Evolutionary conservation across 192 early-diverging fungal species (phyloP).

Genomic region (Dispira parvispora): DNA sequence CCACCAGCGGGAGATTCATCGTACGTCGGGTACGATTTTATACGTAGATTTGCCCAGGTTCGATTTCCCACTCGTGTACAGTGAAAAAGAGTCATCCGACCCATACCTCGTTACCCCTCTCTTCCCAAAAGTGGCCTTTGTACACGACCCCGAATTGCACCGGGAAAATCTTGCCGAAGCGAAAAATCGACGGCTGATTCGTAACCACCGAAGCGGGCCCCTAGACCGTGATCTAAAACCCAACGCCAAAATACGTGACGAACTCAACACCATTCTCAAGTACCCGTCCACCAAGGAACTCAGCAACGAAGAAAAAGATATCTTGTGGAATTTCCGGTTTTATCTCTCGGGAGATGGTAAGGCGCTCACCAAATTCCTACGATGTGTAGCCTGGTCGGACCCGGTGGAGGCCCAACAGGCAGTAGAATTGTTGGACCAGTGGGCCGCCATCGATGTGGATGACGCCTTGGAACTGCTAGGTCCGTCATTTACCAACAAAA

Average conservation of each 20-base stretch:
- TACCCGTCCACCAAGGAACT: conserved; percentile 84
- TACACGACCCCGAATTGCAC: conserved; percentile 70
- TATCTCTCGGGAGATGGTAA: conserved; percentile 85
- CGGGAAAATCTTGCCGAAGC: conserved; percentile 91
- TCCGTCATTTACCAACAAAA: conserved; percentile 61
- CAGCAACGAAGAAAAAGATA: conserved; percentile 74
- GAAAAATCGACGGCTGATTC: conserved; percentile 77
- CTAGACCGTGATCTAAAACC: conserved; percentile 94
- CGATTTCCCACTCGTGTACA: conserved; percentile 90
- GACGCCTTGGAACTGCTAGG: conserved; percentile 92
- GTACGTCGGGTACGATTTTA: conserved; percentile 21
- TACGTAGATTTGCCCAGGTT: conserved; percentile 88
- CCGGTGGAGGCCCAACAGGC: conserved; percentile 83
- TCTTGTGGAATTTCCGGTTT: conserved; percentile 97
- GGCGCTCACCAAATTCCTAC: conserved; percentile 95
- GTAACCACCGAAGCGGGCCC: conserved; percentile 78
- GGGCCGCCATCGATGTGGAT: conserved; percentile 87
- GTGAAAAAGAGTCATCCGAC: conserved; percentile 42
- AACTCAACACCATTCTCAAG: conserved; percentile 80
- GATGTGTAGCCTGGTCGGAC: conserved; percentile 91
- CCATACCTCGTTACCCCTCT: conserved; percentile 20
- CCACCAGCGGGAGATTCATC: conserved; percentile 44
- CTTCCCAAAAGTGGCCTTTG: conserved; percentile 29
- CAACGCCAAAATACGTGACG: conserved; percentile 87
- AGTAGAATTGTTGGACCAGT: conserved; percentile 63